Conservation (phyloP, 306 rosid genomes). For the Glycyrrhiza uralensis region DNA sequence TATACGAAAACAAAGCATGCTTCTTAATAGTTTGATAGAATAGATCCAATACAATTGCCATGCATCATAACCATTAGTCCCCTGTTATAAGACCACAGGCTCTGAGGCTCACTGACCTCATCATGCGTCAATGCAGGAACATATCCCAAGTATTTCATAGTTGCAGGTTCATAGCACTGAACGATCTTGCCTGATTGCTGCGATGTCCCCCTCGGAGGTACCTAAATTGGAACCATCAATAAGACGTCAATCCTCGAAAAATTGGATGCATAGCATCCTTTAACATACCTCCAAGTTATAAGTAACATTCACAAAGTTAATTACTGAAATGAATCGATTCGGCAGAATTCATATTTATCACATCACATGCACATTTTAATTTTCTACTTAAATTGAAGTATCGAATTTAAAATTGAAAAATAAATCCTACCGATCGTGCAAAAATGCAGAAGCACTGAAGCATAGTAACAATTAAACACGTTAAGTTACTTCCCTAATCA, state of each 20-base stretch:
- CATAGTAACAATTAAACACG: background rate
- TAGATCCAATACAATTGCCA: too few species aligned
- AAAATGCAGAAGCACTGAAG: conserved; percentile 6
- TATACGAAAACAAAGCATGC: background rate
- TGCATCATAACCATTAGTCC: background rate
- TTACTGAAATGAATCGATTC: background rate
- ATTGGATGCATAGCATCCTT: background rate
- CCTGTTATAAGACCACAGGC: conserved; percentile 1
- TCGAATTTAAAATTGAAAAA: background rate
- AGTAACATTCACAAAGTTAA: background rate
- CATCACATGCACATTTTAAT: background rate
- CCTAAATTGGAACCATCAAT: conserved; percentile 43
- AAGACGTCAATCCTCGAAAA: background rate
- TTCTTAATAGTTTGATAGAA: background rate
- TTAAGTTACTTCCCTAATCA: too few species aligned
- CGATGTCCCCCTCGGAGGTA: conserved; percentile 77
- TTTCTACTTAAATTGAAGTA: background rate
- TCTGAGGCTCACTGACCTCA: conserved; percentile 54
- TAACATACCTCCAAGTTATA: background rate
- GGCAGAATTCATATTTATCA: background rate
- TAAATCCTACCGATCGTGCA: conserved; percentile 11
- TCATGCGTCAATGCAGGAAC: conserved; percentile 62
- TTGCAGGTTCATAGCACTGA: conserved; percentile 89
- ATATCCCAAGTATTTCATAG: conserved; percentile 82
- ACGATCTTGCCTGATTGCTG: conserved; percentile 68